Evolutionary conservation across 2,329 filamentous ascomycete genomes (phyloP), one percentile per base, ranked within the genome.

Genomic region (Colletotrichum siamense): DNA sequence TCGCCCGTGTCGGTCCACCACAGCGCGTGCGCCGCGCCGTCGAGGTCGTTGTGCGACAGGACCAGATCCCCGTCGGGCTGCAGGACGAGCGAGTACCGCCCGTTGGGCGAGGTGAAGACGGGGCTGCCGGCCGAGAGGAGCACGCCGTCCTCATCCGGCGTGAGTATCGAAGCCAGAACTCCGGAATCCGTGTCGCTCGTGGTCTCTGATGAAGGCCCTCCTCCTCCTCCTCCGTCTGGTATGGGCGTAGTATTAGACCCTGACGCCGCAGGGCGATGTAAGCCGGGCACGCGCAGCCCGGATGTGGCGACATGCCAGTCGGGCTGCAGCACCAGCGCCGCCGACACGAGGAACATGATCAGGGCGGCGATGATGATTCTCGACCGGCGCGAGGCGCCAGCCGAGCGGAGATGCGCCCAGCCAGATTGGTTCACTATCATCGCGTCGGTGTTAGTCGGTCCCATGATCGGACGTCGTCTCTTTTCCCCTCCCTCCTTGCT

Each of bases 1-100:
- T 77, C 75, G 15, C 77, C 72, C 32, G 77, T 78, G 7, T 52
- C 73, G 9, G 77, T 78, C 71, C 71, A 78, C 77, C 77, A 78
- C 12, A 78, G 24, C 9, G 76, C 57, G 62, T 70, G 63, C 7
- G 34, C n/a, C 3, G n/a, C 9, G 26, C 76, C 69, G 55, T 71
- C 73, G n/a, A 28, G 52, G 16, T 68, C 49, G 28, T 63, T n/a
- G 30, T 57, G 64, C 18, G 44, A 36, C 28, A 78, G 72, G 12
- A 78, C 76, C 13, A 78, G 72, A 32, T 78, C 72, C n/a, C 77
- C 77, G 28, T 77, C 73, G 8, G 65, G 22, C 55, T 73, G 75
- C 16, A 78, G 49, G n/a, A 52, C 28, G 59, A 78, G 77, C 8
- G 68, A 22, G 36, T 76, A 59, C 26, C 49, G 62, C 7, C 76